Base-by-base conservation (phyloP, 495 filamentous ascomycete genomes). In the Lophium mytilinum region DNA sequence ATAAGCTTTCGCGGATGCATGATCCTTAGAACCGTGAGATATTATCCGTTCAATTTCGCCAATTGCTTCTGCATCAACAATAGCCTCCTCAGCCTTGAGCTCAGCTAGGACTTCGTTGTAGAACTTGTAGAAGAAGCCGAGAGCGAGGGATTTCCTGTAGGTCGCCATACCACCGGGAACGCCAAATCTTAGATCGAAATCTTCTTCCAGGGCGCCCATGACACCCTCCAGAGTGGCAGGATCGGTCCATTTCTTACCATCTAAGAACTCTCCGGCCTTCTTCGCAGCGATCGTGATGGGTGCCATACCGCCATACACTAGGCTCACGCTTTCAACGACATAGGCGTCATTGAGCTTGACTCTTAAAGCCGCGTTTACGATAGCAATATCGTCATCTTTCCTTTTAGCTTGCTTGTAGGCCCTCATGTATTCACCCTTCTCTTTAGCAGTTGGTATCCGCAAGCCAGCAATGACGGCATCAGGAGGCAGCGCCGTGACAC, bases 361-460 rank as follows among this genome's bases (percentile, higher is more conserved):
- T 43, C 87, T 83, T 37, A 96, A 69, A 5, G 89, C 86, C 9
- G 86, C 81, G 56, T 92, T 96, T 40, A 95, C 92, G 56, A 97
- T 96, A 9, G 92, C 92, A 68, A 96, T 96, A 72, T 97, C 92
- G 69, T 96, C 92, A 66, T 96, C 92, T 64, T 96, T 96, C 50
- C 92, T 76, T 76, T 96, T 97, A 0, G 92, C 83, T 65, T 96
- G 92, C 70, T 97, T 97, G 71, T 95, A 96, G 1, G 92, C 82
- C 15, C 81, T 76, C 58, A 91, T 80, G 60, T 81, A 84, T 63
- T 86, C 87, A 19, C 80, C 83, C 62, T 82, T 85, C 62, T 81
- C 77, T 37, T 71, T 74, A 0, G 87, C 83, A 15, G 84, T 69
- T 0, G 93, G 93, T 46, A 98, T 87, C n/a, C 87, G 83, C 36